These are phyloP conservation scores for Cafeteria roenbergensis DNA, from an alignment of 108 stramenopile species.

Conservation along the genomic window DNA sequence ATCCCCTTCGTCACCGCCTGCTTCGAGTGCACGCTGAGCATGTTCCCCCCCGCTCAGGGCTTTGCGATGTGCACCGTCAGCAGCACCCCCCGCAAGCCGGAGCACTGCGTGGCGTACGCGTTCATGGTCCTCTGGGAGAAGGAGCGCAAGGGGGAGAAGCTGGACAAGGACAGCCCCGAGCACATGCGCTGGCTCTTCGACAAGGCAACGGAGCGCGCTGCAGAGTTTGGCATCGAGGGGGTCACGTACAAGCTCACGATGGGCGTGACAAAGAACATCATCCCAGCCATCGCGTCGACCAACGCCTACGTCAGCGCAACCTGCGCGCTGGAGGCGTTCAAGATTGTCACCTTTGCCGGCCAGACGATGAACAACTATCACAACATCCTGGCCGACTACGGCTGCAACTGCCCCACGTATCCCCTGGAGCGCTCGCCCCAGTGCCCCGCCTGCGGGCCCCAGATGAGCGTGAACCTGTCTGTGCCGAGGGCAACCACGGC, in stretches of 20 bases:
- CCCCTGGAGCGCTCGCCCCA: too few species aligned
- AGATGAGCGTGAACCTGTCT: too few species aligned
- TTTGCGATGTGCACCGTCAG: conserved; percentile 97
- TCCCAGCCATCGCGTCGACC: conserved; percentile 99
- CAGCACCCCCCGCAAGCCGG: conserved; percentile 91
- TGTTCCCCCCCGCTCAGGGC: conserved; percentile 77
- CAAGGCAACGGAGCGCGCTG: conserved; percentile 63
- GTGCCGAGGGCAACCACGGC: too few species aligned
- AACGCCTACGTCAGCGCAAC: conserved; percentile 93
- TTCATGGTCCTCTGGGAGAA: conserved; percentile 36
- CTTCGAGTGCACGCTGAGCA: conserved; percentile 89
- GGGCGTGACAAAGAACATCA: conserved; percentile 97
- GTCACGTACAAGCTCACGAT: conserved; percentile 72
- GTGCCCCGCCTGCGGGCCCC: too few species aligned
- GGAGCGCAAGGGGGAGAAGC: conserved; percentile 1
- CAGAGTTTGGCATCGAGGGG: conserved; percentile 68
- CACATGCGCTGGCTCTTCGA: conserved; percentile 90
- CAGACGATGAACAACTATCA: conserved; percentile 77
- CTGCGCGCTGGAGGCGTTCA: conserved; percentile 85
- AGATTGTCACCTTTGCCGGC: conserved; percentile 71
- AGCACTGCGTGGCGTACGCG: conserved; percentile 96
- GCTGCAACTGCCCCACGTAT: conserved; percentile 73
- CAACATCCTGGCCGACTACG: conserved; percentile 52
- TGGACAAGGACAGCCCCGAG: conserved; percentile 83
- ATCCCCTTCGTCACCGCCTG: conserved; percentile 84